Base-by-base conservation (phyloP, 225 moss, liverwort and hornwort species). In the Anthoceros angustus region DNA sequence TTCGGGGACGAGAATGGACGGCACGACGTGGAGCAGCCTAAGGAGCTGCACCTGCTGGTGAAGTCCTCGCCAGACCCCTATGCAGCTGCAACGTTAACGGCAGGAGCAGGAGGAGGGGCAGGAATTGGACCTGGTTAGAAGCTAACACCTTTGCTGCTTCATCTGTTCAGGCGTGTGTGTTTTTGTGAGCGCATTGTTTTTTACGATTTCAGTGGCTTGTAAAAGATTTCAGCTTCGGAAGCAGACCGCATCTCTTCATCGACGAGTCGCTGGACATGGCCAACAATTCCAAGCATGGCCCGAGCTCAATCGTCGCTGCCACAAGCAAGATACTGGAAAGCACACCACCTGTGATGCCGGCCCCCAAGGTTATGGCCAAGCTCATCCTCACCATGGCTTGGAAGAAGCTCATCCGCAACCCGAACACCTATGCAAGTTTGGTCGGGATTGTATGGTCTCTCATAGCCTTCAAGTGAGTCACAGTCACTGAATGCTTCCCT, bases 171-270 rank as follows among this genome's bases (percentile, higher is more conserved):
- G 5, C 46, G 12, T 48, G 43, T 45, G 14, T 8, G 1, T 48
- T 48, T 48, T 1, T 48, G 12, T 48, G 46, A 18, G 46, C 46
- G 12, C 14, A 0, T 48, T 48, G 46, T 48, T 32, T 32, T 32
- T 32, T 32, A 32, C 32, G 4, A 32, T 32, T 32, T 32, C 46
- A 1, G 14, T 48, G 46, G 46, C 70, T 87, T 4, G 74, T 87
- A 21, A 91, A 98, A 71, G 98, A 98, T 40, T 98, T 98, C 83
- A 92, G 92, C 69, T 98, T 98, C 64, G 98, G 98, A 41, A 92
- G 86, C 65, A 79, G 92, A 63, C 81, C 87, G 45, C 86, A 91
- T 41, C 74, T 92, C 38, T 74, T 49, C 70, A 89, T 89, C 62
- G 78, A 87, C 62, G 89, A 92, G 62, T 82, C 81, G 62, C 81